Evolutionary conservation across 148 eudicot genomes (phyloP).

Genomic region (Persicaria tinctoria): DNA sequence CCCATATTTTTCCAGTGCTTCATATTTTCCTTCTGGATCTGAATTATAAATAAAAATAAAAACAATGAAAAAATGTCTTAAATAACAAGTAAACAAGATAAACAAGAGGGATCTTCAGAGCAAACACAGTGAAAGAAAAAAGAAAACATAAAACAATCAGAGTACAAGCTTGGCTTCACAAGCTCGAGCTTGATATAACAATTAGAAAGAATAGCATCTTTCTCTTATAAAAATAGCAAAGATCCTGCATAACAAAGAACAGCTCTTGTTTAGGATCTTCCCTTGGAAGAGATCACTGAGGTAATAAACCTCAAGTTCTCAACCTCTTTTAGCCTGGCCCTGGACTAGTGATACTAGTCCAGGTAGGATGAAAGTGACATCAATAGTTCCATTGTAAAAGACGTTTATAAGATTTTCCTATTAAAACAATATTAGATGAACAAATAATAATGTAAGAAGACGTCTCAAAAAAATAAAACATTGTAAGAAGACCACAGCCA

Average conservation of each 20-base stretch:
- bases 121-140: background rate
- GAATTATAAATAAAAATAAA: conserved; percentile 11
- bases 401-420: too few relatives aligned
- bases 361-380: background rate
- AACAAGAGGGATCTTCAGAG: background rate
- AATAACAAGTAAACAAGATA: background rate
- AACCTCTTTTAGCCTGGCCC: background rate
- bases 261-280: background rate
- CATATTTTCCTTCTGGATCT: conserved; percentile 95
- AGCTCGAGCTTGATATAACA: background rate
- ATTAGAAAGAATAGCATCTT: background rate
- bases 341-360: background rate
- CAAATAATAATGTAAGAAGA: background rate
- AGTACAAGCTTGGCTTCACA: background rate
- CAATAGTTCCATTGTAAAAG: background rate
- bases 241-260: background rate
- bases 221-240: background rate
- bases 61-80: background rate
- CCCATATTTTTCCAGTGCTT: conserved; percentile 93
- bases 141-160: background rate
- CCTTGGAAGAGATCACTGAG: background rate
- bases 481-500: too few relatives aligned
- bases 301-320: background rate
- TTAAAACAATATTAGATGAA: background rate
- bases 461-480: too few relatives aligned